Evolutionary conservation across 257 asterid genomes (phyloP), one percentile per base, ranked within the genome.

Genomic region (Petrea volubilis): DNA sequence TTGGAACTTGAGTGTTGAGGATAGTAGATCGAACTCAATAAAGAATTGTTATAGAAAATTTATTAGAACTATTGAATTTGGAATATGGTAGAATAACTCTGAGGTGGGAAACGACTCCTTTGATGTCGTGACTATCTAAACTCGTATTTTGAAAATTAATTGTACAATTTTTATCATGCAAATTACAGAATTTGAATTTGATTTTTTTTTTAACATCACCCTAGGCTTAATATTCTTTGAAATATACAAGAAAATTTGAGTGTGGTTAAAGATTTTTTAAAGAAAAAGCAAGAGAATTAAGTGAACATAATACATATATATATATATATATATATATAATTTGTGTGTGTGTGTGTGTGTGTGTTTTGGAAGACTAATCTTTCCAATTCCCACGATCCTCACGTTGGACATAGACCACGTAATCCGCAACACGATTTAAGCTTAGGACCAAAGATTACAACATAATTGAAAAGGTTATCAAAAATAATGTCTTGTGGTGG

Each of bases 371-470:
- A n/a, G n/a, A n/a, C n/a, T n/a, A n/a, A n/a, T n/a, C 43, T 43
- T 43, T 43, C 18, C 17, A 43, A 43, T 12, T 43, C 12, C 49
- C 17, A 43, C 4, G 4, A 43, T 43, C 49, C 49, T 11, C 3
- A 9, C 38, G 5, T 62, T 21, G 53, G 67, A 60, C 29, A 36
- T 31, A 7, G 7, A 31, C 38, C 38, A 31, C 38, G 41, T 17
- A 21, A 58, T 13, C 7, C 38, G 49, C 24, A 63, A 55, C 34
- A 12, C 24, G 23, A 21, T 11, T 18, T 61, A 58, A 23, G 68
- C 81, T 80, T 67, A 68, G 57, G 47, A 40, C 68, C 43, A 44
- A 80, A 68, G 81, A 68, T 68, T 63, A 67, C 25, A 11, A 64
- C 7, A 72, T 57, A 68, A 72, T 44, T 47, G 10, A 34, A 60